Base-by-base conservation (phyloP, 495 filamentous ascomycete genomes). In the Penicillium diatomitis region DNA sequence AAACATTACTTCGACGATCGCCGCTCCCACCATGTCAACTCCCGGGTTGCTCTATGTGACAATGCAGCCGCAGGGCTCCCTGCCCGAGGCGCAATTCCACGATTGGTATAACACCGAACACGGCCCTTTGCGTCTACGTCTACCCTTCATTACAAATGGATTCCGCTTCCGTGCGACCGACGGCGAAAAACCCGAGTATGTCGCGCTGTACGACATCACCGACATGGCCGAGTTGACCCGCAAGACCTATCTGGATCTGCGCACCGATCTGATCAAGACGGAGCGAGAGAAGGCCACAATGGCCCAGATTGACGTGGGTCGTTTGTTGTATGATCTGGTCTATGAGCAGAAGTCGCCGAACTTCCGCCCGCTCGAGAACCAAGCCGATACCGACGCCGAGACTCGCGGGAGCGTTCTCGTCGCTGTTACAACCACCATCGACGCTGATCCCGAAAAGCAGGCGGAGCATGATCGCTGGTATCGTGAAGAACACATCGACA, bases 81-180 rank as follows among this genome's bases (percentile, higher is more conserved):
- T 88, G 45, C 74, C 80, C n/a, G 58, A 73, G 39, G 71, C 78
- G 48, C 81, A 86, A 58, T 90, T 90, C 70, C 85, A 90, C 66
- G 86, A 90, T 62, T 92, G 87, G 87, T 92, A 92, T 70, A 87
- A 90, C 70, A 87, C 84, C 63, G 87, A 92, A 65, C 87, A 92
- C 66, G 87, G 87, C 46, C 87, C 87, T 33, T 76, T 81, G 37
- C 79, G 87, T 31, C 75, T 90, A 11, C 82, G 85, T 39, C 64
- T 90, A 7, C 81, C 84, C 37, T 87, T 87, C 62, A 74, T 85
- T 62, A 64, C 64, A 38, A 90, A 87, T 62, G 87, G 87, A 40
- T 83, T 88, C 56, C 82, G 87, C 31, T 92, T 87, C 67, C 80
- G 79, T 8, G 84, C 84, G 12, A 75, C 61, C 42, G 86, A 89